These are phyloP conservation scores for Beta corolliflora DNA, from an alignment of 179 eudicot genomes.

Conservation along the genomic window DNA sequence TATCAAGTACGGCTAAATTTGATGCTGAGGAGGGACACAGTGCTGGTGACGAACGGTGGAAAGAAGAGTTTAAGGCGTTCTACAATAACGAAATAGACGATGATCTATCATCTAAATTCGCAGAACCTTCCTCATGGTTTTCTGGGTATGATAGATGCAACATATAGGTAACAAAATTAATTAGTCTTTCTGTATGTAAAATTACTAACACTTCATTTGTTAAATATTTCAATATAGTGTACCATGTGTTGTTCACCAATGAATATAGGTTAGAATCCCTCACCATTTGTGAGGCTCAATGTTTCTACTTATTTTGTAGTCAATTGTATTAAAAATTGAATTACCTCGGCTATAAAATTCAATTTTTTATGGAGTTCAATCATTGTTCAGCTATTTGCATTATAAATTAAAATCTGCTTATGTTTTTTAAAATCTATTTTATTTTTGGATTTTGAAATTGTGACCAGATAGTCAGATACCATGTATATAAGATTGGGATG, in stretches of 20 bases:
- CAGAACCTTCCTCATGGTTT: conserved; percentile 88
- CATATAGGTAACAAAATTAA: conserved; percentile 46
- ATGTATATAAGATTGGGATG: conserved; percentile 17
- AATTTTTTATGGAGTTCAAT: background rate
- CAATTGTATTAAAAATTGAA: conserved; percentile 33
- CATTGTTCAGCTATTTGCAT: background rate
- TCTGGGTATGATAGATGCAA: conserved; percentile 94
- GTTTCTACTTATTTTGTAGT: conserved; percentile 24
- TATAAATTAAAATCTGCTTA: background rate
- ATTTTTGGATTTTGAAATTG: too few species aligned
- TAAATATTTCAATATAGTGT: conserved; percentile 16
- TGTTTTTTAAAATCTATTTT: too few species aligned
- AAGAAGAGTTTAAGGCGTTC: conserved; percentile 57
- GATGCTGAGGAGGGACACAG: conserved; percentile 38
- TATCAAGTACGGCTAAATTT: conserved; percentile 31
- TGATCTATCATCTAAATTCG: conserved; percentile 48
- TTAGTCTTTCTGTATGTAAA: conserved; percentile 33
- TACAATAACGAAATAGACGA: conserved; percentile 42
- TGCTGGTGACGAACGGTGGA: conserved; percentile 54
- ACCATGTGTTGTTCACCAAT: conserved; percentile 16
- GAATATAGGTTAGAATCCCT: conserved; percentile 23
- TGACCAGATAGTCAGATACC: too few species aligned
- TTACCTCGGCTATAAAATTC: conserved; percentile 16
- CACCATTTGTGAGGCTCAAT: conserved; percentile 39
- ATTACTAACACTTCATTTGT: conserved; percentile 19